A percentile compares a stretch with the other conserved stretches of the same genome.
These are phyloP conservation scores for Exophiala alcalophila DNA, from an alignment of 2,329 filamentous ascomycete genomes.

Conservation along the genomic window DNA sequence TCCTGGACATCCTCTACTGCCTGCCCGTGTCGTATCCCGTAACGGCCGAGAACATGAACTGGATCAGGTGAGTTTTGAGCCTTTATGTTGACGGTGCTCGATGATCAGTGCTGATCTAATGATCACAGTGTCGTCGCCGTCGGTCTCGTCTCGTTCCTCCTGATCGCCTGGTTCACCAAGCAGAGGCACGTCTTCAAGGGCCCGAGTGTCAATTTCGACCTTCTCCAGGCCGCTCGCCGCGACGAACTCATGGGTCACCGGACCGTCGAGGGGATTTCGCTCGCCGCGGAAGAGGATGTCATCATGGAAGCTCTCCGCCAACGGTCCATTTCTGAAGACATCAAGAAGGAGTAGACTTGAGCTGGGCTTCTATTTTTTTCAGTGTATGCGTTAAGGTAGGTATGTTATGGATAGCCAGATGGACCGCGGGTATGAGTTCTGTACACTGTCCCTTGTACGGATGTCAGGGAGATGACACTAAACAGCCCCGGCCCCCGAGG, in stretches of 20 bases:
- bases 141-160: slow-evolving; percentile 12
- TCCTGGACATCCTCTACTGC: slow-evolving; percentile 33
- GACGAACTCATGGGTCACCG: slow-evolving; percentile 14
- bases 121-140: slow-evolving; percentile 9
- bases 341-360: slow-evolving; percentile 6
- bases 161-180: slow-evolving; percentile 8
- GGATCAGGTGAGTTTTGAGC: slow-evolving; percentile 10
- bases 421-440: too few relatives aligned
- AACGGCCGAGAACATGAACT: slow-evolving; percentile 18
- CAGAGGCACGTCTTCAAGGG: slow-evolving; percentile 18
- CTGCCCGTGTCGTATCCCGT: slow-evolving; percentile 32
- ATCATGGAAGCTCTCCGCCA: slow-evolving; percentile 14
- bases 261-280: slow-evolving; percentile 10
- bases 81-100: too few relatives aligned
- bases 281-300: slow-evolving; percentile 10
- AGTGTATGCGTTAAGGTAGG: too few relatives aligned
- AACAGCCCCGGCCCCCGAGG: too few relatives aligned
- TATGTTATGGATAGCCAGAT: too few relatives aligned
- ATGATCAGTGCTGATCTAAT: neutral
- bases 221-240: slow-evolving; percentile 13
- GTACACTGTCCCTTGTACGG: too few relatives aligned
- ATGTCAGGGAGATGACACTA: too few relatives aligned
- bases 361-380: neutral
- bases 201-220: slow-evolving; percentile 12
- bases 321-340: slow-evolving; percentile 4